Evolutionary conservation across 2,329 filamentous ascomycete species (phyloP).

Genomic region (Davidsoniella australis): DNA sequence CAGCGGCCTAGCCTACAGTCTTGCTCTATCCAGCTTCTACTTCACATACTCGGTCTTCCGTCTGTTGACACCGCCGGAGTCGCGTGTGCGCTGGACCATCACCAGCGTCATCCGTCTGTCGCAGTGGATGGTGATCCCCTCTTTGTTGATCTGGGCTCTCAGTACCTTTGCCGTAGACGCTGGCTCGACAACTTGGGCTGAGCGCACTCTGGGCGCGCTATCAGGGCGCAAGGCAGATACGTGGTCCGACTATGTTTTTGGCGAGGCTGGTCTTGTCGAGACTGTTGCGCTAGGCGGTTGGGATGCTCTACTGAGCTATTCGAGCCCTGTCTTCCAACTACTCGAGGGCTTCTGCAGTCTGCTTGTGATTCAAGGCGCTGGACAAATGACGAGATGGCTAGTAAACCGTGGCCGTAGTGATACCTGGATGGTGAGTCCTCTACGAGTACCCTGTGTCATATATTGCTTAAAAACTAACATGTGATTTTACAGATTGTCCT

Average conservation of each 20-base stretch:
- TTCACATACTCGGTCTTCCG: constrained; percentile 69
- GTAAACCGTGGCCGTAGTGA: constrained; percentile 88
- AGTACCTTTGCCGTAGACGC: constrained; percentile 86
- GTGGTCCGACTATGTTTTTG: constrained; percentile 73
- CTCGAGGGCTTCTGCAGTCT: constrained; percentile 93
- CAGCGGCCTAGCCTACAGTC: constrained; percentile 83
- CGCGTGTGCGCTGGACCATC: constrained; percentile 55
- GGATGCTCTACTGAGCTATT: constrained; percentile 79
- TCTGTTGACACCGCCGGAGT: constrained; percentile 62
- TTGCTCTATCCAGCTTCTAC: constrained; percentile 80
- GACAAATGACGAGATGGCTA: constrained; percentile 86
- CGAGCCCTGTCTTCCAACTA: constrained; percentile 84
- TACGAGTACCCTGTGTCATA: neutral
- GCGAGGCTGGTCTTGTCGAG: constrained; percentile 68
- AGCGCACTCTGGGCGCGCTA: constrained; percentile 55
- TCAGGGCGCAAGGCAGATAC: constrained; percentile 44
- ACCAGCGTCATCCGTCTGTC: constrained; percentile 52
- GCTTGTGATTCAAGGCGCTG: constrained; percentile 84
- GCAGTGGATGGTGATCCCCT: constrained; percentile 76
- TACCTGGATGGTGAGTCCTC: constrained; percentile 70
- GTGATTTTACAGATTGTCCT: constrained; percentile 54
- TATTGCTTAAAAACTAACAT: constrained; percentile 19
- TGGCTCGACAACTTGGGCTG: constrained; percentile 63
- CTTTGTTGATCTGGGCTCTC: constrained; percentile 82
- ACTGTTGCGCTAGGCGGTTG: constrained; percentile 65